Evolutionary conservation across 2,329 filamentous ascomycete species (phyloP), one percentile per base, ranked within the genome.

Genomic region (Clonostachys chloroleuca): DNA sequence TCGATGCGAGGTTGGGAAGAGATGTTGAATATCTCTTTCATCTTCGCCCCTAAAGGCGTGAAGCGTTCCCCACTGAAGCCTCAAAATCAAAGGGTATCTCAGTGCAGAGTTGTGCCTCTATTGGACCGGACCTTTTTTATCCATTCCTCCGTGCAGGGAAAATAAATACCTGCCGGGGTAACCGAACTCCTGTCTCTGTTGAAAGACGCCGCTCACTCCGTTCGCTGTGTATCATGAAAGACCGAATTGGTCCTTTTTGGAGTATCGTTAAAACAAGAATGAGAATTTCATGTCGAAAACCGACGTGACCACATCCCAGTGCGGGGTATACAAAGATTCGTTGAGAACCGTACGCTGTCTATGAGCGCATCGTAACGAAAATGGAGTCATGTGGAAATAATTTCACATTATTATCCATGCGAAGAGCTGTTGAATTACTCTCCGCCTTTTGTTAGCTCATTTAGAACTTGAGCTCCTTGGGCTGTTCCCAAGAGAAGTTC

Each of bases 401-500:
- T 59, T 58, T 56, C 58, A 57, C 50, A 47, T 51, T 44, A 58
- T 52, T 54, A 55, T 56, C 52, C 56, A 53, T 55, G 56, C 54
- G 58, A 57, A 64, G 59, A 63, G 58, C 55, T 69, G 67, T 70
- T 70, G 67, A 70, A 70, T 66, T 35, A 56, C 63, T 66, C 63
- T 62, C 56, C 60, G 50, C 46, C 43, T 47, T 51, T 24, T 24
- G 42, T 39, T 24, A 47, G 44, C n/a, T 40, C 44, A 52, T 69
- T 83, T 96, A 97, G 74, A 89, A 87, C 75, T 88, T 92, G 66
- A 99, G 89, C 59, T 79, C 63, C 89, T 96, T 96, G 66, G 94
- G 92, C 84, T 97, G 83, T 85, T 99, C 94, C 94, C 94, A 99
- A 74, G 78, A 84, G 83, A 99, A 99, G 72, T 72, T 78, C 83